Evolutionary conservation across 2,329 filamentous ascomycete species (phyloP).

Genomic region (Phoma sp.): DNA sequence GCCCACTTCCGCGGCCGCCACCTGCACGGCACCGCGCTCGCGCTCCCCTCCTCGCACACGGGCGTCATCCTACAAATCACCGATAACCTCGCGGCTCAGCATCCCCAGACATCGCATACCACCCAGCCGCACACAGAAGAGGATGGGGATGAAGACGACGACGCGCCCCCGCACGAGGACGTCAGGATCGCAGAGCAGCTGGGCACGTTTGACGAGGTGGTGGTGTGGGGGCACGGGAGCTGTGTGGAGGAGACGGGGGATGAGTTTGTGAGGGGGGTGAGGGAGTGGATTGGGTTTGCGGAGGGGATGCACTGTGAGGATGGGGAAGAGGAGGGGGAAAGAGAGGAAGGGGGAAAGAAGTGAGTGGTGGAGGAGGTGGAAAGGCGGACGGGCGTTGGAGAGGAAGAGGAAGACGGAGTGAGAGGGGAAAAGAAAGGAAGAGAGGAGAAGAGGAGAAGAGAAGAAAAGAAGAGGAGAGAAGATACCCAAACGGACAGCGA

Average conservation of each 20-base stretch:
- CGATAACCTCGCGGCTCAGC: constrained; percentile 27
- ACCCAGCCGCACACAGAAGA: neutral
- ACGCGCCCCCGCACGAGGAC: constrained; percentile 19
- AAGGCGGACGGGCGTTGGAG: no score
- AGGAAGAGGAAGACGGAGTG: no score
- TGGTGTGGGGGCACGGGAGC: constrained; percentile 84
- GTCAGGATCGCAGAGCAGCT: constrained; percentile 63
- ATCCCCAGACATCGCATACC: constrained; percentile 2
- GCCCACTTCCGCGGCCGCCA: constrained; percentile 70
- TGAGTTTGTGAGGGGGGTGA: constrained; percentile 73
- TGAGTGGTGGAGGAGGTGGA: no score
- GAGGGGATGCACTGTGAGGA: constrained; percentile 55
- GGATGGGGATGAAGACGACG: constrained; percentile 2
- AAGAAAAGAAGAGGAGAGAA: neutral
- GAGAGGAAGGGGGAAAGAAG: neutral
- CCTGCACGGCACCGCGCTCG: constrained; percentile 70
- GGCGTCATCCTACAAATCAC: constrained; percentile 51
- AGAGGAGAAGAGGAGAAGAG: no score
- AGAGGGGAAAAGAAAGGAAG: no score
- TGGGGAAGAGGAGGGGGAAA: constrained; percentile 13
- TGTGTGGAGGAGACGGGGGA: constrained; percentile 66
- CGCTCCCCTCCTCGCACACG: constrained; percentile 73
- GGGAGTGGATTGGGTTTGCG: constrained; percentile 81
- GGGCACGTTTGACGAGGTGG: constrained; percentile 73
- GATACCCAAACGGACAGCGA: neutral